Percentiles rank a stretch among this genome's conserved stretches.
These are phyloP conservation scores for Amoebophrya sp. DNA, from an alignment of 169 alveolate genomes.

Conservation along the genomic window DNA sequence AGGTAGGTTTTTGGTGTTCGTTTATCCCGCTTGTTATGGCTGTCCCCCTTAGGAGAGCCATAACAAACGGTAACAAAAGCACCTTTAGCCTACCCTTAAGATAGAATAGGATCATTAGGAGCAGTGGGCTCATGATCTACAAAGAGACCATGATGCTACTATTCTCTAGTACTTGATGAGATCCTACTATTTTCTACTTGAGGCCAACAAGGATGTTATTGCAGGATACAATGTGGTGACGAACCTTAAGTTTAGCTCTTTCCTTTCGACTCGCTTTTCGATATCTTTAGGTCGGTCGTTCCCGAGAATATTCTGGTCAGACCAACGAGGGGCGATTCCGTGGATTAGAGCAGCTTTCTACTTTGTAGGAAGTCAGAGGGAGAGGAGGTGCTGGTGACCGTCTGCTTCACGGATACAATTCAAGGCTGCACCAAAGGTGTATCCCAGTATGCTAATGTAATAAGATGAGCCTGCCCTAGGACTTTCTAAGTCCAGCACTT, in stretches of 20 bases:
- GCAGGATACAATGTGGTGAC: background rate
- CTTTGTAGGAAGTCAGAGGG: too few species aligned
- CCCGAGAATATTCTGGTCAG: background rate
- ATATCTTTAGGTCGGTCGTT: background rate
- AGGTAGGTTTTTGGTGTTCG: background rate
- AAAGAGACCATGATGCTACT: background rate
- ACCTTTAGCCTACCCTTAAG: too few species aligned
- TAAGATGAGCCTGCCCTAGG: too few species aligned
- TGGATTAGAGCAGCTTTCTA: too few species aligned
- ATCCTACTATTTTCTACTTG: background rate
- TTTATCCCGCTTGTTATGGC: background rate
- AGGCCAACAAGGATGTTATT: background rate
- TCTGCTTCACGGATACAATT: too few species aligned
- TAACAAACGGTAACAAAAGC: too few species aligned
- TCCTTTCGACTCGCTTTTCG: background rate
- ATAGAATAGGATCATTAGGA: background rate
- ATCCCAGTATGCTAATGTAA: too few species aligned
- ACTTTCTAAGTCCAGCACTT: too few species aligned
- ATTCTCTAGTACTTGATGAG: background rate
- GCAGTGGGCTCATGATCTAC: background rate
- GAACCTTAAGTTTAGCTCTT: background rate
- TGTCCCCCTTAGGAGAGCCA: too few species aligned
- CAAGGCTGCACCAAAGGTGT: too few species aligned
- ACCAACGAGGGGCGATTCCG: background rate
- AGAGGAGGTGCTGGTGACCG: too few species aligned